Evolutionary conservation across 2,329 filamentous ascomycete genomes (phyloP), one percentile per base, ranked within the genome.

Genomic region (Colletotrichum echinochloae): DNA sequence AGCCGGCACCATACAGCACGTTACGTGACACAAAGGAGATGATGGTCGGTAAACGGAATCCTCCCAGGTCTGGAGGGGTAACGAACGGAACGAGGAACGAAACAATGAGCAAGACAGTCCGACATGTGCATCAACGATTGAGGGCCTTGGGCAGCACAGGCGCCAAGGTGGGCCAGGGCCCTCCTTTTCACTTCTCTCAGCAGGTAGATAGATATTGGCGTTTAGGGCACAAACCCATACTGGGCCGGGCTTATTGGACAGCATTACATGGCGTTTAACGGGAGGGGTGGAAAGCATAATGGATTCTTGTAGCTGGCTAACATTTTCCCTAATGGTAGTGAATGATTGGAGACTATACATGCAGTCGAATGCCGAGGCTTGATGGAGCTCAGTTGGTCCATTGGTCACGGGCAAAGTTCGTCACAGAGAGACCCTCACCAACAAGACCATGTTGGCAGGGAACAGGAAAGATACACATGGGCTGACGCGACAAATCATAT

Each of bases 261-360:
- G 71, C 72, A 73, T 74, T 73, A 57, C 61, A 68, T 46, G 72
- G 72, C 67, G 72, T 74, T 73, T 44, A n/a, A 55, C 52, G 66
- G 61, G 26, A 61, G 61, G 26, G 8, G 39, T 49, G 30, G 56
- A 35, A 37, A 56, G 37, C 56, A 66, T 37, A 41, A n/a, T 18
- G 51, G 49, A 61, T 35, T 26, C 26, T 44, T n/a, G 41, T 23
- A n/a, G 65, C 62, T 54, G 62, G 62, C 49, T 41, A 39, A 33
- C 55, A 33, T 30, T 35, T 20, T 18, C 55, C 33, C 55, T 66
- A 55, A 66, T 48, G 55, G 48, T 37, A 48, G 39, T 39, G 9
- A 26, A 30, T n/a, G 37, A 39, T 9, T 49, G 55, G 30, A 20
- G 56, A 46, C 33, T 56, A 41, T 33, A 55, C 23, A 60, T 39